Base-by-base conservation (phyloP, 331 rosid species). In the Saraca asoca region DNA sequence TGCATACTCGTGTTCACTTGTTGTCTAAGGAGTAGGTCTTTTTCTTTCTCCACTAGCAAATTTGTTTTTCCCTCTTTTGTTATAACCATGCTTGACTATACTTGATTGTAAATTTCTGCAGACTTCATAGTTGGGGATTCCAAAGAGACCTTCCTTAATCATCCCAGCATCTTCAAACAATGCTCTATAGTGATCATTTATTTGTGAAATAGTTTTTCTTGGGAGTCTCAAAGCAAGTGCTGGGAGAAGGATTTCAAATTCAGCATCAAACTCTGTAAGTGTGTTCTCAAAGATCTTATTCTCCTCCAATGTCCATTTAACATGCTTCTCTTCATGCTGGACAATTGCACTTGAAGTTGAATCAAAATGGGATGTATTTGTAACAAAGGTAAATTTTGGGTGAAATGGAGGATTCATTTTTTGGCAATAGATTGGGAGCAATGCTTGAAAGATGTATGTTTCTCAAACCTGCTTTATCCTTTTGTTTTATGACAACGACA, bases 241-340 rank as follows among this genome's bases (percentile, higher is more conserved):
- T 5, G 63, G 63, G 15, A 35, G 24, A 7, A 35, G n/a, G 13
- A 14, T 11, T 57, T 14, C n/a, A 57, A 29, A 57, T 35, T 15
- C 45, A 15, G 9, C 0, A 15, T 29, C 63, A 9, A 57, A 35
- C 29, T 57, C 46, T 0, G 63, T 44, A 4, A 57, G 10, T 7
- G 63, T 6, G 15, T 35, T 37, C 63, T 57, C 63, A 57, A 57
- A 35, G 35, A 37, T 18, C 63, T 57, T 57, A 9, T 57, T 57
- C 29, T 37, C 46, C 10, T 57, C 46, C 63, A 45, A 35, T 9
- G 8, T 57, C 63, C 46, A 57, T 34, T 4, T 44, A 6, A 19
- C 10, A 45, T 12, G 4, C 51, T 45, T 45, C 15, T 15, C 35
- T 39, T 56, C 58, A 18, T 19, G 37, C 4, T 34, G 58, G 58